Evolutionary conservation across 441 rosid species (phyloP), one percentile per base, ranked within the genome.

Genomic region (Hypseocharis bilobata): DNA sequence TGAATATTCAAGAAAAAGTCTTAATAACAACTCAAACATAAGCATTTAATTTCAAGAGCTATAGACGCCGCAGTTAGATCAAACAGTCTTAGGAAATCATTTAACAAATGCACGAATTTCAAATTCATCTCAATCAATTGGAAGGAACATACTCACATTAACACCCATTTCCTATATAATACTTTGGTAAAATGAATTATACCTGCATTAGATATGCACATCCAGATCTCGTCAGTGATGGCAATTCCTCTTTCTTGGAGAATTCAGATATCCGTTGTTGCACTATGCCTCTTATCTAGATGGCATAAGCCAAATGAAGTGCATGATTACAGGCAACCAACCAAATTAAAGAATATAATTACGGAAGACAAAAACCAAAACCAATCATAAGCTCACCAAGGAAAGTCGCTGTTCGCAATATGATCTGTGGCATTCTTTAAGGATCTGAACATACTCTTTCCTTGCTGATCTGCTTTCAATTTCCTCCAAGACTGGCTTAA

Each of bases 151-250:
- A 20, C 56, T 6, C 7, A 20, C 23, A 51, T 19, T 0, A 45
- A 1, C 26, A 51, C 6, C 27, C 8, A 51, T 22, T 51, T 61
- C 34, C 59, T 29, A 22, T 13, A 56, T 27, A 60, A 22, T 14
- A 44, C 10, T 28, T 25, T 22, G 11, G 34, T 60, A 45, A 30
- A 51, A 13, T 4, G 38, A 17, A 72, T 66, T 58, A 25, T 83
- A 91, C 98, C 95, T 87, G 97, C 88, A 86, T 89, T 64, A 92
- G 81, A 75, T 92, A 92, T 65, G 97, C 91, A 81, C 98, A 93
- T 64, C 98, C 97, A 54, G 97, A 86, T 83, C 98, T 87, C 40
- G 97, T 93, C 83, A 93, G 81, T 29, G 96, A 87, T 59, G 97
- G 92, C 81, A 93, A 80, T 55, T 89, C 83, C 82, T 90, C 97